These are phyloP conservation scores for Taphrina populina DNA, from an alignment of 1,139 yeast genomes.

Conservation along the genomic window DNA sequence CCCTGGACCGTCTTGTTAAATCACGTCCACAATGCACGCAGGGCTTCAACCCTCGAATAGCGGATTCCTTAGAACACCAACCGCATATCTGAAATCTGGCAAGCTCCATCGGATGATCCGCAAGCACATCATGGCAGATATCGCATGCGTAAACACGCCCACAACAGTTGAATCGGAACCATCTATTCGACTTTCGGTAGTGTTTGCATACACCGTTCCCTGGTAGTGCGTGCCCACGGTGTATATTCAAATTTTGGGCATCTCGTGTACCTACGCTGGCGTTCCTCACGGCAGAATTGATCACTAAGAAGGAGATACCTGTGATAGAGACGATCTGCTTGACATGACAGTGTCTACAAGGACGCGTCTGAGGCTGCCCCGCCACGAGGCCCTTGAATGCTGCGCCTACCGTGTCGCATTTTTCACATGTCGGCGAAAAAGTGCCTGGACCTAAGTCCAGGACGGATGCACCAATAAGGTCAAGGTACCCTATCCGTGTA, in stretches of 20 bases:
- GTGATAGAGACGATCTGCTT: slow-evolving; percentile 43
- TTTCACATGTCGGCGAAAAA: slow-evolving; percentile 47
- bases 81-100: slow-evolving; percentile 49
- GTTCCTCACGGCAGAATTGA: slow-evolving; percentile 40
- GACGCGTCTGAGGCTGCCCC: slow-evolving; percentile 43
- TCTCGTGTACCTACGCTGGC: slow-evolving; percentile 3
- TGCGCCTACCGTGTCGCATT: slow-evolving; percentile 40
- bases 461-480: slow-evolving; percentile 46
- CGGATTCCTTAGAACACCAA: slow-evolving; percentile 50
- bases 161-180: slow-evolving; percentile 52
- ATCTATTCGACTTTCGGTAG: slow-evolving; percentile 48
- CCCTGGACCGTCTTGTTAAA: slow-evolving; percentile 21
- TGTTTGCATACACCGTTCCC: slow-evolving; percentile 48
- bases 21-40: slow-evolving; percentile 33
- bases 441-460: slow-evolving; percentile 46
- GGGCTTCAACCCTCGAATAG: slow-evolving; percentile 42
- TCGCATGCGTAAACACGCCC: slow-evolving; percentile 50
- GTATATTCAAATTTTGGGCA: slow-evolving; percentile 25
- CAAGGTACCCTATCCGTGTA: slow-evolving; percentile 46
- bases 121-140: slow-evolving; percentile 48
- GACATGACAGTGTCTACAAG: slow-evolving; percentile 47
- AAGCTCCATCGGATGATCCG: slow-evolving; percentile 47
- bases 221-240: slow-evolving; percentile 47
- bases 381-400: slow-evolving; percentile 45
- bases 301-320: slow-evolving; percentile 42